phyloP scores from a whole-genome alignment of 805 yeast species.

The Suhomyces pyralidae region DNA sequence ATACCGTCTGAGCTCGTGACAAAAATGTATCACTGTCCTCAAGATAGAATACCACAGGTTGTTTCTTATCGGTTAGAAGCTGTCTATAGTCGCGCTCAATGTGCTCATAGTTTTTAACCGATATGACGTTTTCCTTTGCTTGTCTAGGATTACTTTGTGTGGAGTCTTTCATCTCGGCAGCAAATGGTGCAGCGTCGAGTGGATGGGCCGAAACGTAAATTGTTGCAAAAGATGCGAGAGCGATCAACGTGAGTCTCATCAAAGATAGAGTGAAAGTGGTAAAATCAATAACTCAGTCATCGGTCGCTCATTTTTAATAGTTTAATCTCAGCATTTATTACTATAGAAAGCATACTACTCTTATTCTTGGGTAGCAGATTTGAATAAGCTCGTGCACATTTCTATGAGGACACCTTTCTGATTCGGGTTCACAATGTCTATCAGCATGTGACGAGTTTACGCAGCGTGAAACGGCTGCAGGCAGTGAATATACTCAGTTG shows the following conservation, averaged over 20 bases:
- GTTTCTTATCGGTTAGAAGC: not conserved
- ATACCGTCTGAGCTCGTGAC: not conserved
- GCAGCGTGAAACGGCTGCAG: not conserved
- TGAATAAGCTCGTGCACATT: not conserved
- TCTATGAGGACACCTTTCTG: not conserved
- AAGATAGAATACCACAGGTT: not conserved
- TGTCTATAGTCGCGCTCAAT: not conserved
- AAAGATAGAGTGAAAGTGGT: not conserved
- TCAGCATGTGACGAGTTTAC: not conserved
- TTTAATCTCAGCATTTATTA: not conserved
- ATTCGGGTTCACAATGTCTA: not conserved
- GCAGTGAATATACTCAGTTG: not conserved
- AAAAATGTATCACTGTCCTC: conserved; percentile 2
- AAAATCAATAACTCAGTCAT: not conserved
- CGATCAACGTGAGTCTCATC: not conserved
- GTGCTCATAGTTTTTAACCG: not conserved
- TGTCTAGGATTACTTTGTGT: not conserved
- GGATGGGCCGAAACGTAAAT: not conserved
- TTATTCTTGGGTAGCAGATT: not conserved
- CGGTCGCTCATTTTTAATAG: not conserved
- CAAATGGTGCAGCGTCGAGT: not conserved
- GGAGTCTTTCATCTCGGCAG: not conserved
- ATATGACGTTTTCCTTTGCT: not conserved
- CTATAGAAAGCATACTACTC: not conserved
- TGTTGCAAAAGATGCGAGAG: not conserved